These are phyloP conservation scores for Aspergillus alliaceus DNA, from an alignment of 2,329 filamentous ascomycete species.

Conservation along the genomic window DNA sequence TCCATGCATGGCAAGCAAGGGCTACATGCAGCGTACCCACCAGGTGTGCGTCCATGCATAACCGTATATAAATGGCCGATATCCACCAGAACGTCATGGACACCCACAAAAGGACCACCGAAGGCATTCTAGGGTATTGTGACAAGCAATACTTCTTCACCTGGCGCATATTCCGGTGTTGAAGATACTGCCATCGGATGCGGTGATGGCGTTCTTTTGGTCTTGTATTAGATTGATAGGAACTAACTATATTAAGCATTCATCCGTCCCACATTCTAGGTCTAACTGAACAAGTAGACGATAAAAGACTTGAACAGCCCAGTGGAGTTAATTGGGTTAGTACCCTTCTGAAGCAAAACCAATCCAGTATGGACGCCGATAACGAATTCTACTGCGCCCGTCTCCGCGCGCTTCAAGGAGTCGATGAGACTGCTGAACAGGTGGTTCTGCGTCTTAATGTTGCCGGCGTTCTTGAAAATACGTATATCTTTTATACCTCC, in stretches of 20 bases:
- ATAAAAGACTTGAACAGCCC: conserved; percentile 56
- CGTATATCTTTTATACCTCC: conserved; percentile 59
- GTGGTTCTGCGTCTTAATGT: conserved; percentile 41
- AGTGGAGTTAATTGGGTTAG: conserved; percentile 47
- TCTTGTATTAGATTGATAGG: not conserved
- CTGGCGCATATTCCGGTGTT: not conserved
- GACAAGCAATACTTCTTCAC: too few relatives aligned
- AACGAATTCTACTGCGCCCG: conserved; percentile 51
- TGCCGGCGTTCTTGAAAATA: conserved; percentile 45
- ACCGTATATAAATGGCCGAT: too few relatives aligned
- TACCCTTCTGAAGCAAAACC: conserved; percentile 42
- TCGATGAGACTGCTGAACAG: conserved; percentile 53
- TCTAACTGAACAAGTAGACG: too few relatives aligned
- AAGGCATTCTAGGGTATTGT: too few relatives aligned
- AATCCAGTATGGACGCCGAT: conserved; percentile 47
- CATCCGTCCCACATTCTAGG: not conserved
- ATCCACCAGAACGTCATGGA: too few relatives aligned
- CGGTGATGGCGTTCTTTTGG: not conserved
- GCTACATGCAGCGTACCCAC: too few relatives aligned
- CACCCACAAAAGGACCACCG: too few relatives aligned
- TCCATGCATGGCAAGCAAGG: too few relatives aligned
- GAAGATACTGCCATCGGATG: not conserved
- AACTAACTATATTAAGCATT: not conserved
- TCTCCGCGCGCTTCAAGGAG: conserved; percentile 49
- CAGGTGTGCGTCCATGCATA: too few relatives aligned